These are phyloP conservation scores for Colletotrichum lentis DNA, from an alignment of 2,329 filamentous ascomycete genomes.

Conservation along the genomic window DNA sequence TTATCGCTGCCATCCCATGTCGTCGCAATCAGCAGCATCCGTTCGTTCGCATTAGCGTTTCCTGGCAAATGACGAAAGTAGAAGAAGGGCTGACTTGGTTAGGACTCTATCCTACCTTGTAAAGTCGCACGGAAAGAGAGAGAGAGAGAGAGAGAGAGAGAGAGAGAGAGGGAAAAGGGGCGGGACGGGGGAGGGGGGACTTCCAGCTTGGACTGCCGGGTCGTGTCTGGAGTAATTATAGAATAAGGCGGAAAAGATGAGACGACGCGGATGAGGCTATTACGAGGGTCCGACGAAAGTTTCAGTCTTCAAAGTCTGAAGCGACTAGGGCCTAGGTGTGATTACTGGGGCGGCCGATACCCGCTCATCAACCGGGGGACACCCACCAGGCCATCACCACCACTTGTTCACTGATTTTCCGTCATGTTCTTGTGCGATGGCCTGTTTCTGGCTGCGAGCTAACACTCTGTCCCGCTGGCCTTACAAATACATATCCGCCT, in stretches of 20 bases:
- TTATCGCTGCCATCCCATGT: background rate
- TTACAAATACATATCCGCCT: conserved; percentile 4
- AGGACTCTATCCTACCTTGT: background rate
- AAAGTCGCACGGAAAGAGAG: background rate
- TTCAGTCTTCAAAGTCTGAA: conserved; percentile 34
- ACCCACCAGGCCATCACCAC: too few species aligned
- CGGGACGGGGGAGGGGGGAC: background rate
- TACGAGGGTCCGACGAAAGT: conserved; percentile 32
- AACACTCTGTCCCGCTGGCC: conserved; percentile 12
- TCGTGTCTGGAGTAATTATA: conserved; percentile 16
- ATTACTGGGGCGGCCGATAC: conserved; percentile 15
- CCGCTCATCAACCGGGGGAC: conserved; percentile 7
- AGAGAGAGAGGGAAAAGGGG: background rate
- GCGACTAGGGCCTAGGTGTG: conserved; percentile 26
- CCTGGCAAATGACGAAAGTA: background rate
- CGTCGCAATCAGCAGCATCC: conserved; percentile 8
- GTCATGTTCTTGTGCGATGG: conserved; percentile 19
- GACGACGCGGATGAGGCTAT: conserved; percentile 36
- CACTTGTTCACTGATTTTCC: conserved; percentile 22
- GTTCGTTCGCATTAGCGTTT: background rate
- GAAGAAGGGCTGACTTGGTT: background rate
- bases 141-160: background rate
- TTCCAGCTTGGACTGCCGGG: background rate
- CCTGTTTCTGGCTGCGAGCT: conserved; percentile 26
- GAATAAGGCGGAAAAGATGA: conserved; percentile 20